A percentile compares a stretch with the other conserved stretches of the same genome.
Evolutionary conservation across 2,329 filamentous ascomycete species (phyloP).

Genomic region (Didymella pomorum): DNA sequence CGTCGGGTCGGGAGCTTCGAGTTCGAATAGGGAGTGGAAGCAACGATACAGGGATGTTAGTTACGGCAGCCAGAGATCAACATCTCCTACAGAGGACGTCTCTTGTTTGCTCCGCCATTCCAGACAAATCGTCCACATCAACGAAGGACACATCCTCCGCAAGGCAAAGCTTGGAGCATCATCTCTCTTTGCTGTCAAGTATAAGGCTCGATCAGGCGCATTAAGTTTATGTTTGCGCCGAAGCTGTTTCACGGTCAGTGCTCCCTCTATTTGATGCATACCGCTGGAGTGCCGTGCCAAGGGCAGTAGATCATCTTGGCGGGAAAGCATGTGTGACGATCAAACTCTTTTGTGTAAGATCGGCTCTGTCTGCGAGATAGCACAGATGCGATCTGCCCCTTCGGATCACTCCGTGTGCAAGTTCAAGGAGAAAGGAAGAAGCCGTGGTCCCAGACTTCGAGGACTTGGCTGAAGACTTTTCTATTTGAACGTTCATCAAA

Average conservation of each 20-base stretch:
- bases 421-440: not conserved
- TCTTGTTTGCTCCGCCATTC: not conserved
- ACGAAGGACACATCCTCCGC: not conserved
- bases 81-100: not conserved
- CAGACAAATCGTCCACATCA: not conserved
- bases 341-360: constrained; percentile 23
- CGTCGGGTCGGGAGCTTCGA: not conserved
- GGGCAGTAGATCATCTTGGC: constrained; percentile 33
- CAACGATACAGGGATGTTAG: not conserved
- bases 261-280: constrained; percentile 3
- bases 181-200: constrained; percentile 21
- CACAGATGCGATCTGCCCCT: not conserved
- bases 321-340: constrained; percentile 22
- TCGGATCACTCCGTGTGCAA: not conserved
- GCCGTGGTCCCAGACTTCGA: no score
- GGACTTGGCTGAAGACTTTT: not conserved
- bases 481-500: not conserved
- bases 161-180: constrained; percentile 1
- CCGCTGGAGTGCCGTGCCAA: constrained; percentile 30
- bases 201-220: constrained; percentile 21
- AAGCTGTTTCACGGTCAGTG: constrained; percentile 11
- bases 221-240: constrained; percentile 7
- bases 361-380: not conserved
- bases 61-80: not conserved
- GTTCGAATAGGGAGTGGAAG: not conserved